These are phyloP conservation scores for Boletus vinaceobasis DNA, from an alignment of 768 basidiomycete species.

Conservation along the genomic window DNA sequence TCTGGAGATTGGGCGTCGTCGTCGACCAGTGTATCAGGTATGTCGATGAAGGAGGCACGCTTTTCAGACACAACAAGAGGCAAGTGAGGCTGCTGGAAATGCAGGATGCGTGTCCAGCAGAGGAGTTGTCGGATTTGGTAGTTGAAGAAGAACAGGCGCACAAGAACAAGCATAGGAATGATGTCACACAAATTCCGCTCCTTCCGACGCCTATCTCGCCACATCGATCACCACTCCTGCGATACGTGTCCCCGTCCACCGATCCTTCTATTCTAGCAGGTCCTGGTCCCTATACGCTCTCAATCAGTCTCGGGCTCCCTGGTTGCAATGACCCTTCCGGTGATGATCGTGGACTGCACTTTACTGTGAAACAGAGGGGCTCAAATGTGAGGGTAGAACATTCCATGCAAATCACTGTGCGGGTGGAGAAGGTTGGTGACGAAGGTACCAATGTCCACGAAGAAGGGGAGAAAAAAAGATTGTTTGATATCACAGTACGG, in stretches of 20 bases:
- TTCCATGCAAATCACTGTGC: constrained; percentile 72
- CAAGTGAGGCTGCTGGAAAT: constrained; percentile 17
- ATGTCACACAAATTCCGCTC: constrained; percentile 14
- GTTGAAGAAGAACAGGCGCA: constrained; percentile 2
- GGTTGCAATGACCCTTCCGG: constrained; percentile 5
- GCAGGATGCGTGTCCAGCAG: constrained; percentile 13
- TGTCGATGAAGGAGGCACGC: not conserved
- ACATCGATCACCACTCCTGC: constrained; percentile 27
- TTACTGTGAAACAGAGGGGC: constrained; percentile 66
- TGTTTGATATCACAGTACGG: constrained; percentile 87
- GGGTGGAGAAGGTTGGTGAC: constrained; percentile 73
- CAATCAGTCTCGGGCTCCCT: constrained; percentile 16
- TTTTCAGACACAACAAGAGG: not conserved
- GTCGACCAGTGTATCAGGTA: constrained; percentile 55
- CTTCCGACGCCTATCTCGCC: constrained; percentile 30
- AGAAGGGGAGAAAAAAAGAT: constrained; percentile 69
- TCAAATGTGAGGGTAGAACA: constrained; percentile 76
- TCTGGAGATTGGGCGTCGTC: constrained; percentile 67
- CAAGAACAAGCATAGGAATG: constrained; percentile 15
- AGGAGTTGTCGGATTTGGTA: constrained; percentile 5
- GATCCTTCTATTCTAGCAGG: constrained; percentile 25
- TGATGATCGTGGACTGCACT: constrained; percentile 46
- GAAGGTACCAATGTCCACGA: constrained; percentile 54
- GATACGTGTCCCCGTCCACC: constrained; percentile 5
- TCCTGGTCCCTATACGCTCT: constrained; percentile 25